Conservation (phyloP, 2,329 filamentous ascomycete species). For the Penicillium expansum region DNA sequence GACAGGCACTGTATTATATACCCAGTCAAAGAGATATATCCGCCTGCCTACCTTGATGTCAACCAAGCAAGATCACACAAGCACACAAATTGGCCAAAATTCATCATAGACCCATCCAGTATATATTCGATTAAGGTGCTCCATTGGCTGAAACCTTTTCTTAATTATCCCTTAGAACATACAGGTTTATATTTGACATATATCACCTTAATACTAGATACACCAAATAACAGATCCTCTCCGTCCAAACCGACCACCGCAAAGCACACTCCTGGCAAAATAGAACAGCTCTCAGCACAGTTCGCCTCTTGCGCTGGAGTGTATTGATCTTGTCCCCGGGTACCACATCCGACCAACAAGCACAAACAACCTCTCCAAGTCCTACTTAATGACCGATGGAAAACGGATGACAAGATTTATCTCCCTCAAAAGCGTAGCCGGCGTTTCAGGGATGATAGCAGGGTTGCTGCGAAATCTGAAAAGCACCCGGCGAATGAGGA, state of each 20-base stretch:
- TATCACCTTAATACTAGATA: constrained; percentile 47
- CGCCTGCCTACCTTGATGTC: not conserved
- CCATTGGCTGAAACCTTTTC: not conserved
- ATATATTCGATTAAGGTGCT: too few relatives aligned
- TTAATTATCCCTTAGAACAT: too few relatives aligned
- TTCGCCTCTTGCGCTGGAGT: constrained; percentile 69
- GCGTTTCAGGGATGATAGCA: constrained; percentile 91
- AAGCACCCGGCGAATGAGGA: constrained; percentile 73
- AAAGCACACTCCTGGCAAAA: constrained; percentile 68
- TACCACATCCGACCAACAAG: constrained; percentile 59
- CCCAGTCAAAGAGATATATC: not conserved
- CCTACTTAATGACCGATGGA: constrained; percentile 67
- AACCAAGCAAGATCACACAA: not conserved
- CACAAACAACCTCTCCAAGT: constrained; percentile 43
- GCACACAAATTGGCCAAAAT: constrained; percentile 20
- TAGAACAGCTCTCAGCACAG: constrained; percentile 68
- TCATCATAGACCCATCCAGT: constrained; percentile 66
- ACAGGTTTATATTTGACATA: too few relatives aligned
- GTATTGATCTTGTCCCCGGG: constrained; percentile 77
- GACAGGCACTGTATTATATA: not conserved
- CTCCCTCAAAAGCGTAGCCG: constrained; percentile 87
- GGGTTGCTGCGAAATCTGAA: constrained; percentile 86
- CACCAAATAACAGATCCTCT: constrained; percentile 72
- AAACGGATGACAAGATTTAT: constrained; percentile 87
- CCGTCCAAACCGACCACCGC: constrained; percentile 71